These are phyloP conservation scores for Aspergillus asperescens DNA, from an alignment of 495 filamentous ascomycete species.

Conservation along the genomic window DNA sequence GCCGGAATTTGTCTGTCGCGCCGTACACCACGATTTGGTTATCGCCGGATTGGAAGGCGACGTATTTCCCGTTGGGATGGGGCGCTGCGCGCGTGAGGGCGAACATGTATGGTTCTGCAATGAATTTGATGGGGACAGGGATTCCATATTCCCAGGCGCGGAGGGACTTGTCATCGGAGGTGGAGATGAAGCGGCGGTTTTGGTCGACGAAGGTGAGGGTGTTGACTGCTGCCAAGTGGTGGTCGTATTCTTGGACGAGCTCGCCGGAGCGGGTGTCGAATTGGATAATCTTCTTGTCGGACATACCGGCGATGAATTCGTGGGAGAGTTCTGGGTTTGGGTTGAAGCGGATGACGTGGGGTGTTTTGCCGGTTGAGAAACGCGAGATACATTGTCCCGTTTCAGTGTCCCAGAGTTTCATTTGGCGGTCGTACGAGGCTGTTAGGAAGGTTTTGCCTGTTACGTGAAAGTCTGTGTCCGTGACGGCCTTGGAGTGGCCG, in stretches of 20 bases:
- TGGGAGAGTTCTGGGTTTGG: slow-evolving; percentile 67
- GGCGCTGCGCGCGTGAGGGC: slow-evolving; percentile 72
- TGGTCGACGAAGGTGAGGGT: slow-evolving; percentile 96
- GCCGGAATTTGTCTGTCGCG: slow-evolving; percentile 86
- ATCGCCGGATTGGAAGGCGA: slow-evolving; percentile 86
- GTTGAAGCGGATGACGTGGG: slow-evolving; percentile 92
- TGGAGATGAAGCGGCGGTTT: slow-evolving; percentile 93
- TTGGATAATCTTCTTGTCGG: slow-evolving; percentile 97
- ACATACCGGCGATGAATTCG: slow-evolving; percentile 94
- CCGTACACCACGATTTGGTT: slow-evolving; percentile 97
- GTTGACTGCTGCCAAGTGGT: slow-evolving; percentile 95
- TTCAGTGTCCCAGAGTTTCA: slow-evolving; percentile 98
- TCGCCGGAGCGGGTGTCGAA: slow-evolving; percentile 85
- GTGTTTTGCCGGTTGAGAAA: slow-evolving; percentile 88
- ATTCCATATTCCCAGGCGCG: slow-evolving; percentile 98
- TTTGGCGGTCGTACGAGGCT: slow-evolving; percentile 87
- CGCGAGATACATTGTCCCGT: slow-evolving; percentile 80
- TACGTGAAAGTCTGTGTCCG: slow-evolving; percentile 81
- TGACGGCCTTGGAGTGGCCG: slow-evolving; percentile 85
- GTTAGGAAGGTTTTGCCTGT: slow-evolving; percentile 83
- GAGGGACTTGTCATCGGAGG: slow-evolving; percentile 91
- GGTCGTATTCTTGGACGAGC: slow-evolving; percentile 94
- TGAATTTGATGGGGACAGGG: slow-evolving; percentile 83
- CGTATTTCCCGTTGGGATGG: slow-evolving; percentile 87
- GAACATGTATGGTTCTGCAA: slow-evolving; percentile 96